Evolutionary conservation across 2,329 filamentous ascomycete species (phyloP).

Genomic region (Aspergillus amoenus): DNA sequence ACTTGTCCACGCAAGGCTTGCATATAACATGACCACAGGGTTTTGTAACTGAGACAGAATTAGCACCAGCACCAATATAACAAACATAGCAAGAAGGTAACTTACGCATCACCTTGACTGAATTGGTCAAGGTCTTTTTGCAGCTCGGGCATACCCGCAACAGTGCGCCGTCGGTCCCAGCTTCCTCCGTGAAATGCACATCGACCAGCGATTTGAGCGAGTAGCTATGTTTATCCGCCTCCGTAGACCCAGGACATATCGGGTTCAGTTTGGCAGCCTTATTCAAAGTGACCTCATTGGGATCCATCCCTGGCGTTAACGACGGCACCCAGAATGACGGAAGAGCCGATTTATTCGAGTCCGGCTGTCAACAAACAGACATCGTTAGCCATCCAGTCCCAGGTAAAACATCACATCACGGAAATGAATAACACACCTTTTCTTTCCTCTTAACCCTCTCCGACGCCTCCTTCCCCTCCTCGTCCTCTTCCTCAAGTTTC

Average conservation of each 20-base stretch:
- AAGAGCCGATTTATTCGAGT: constrained; percentile 65
- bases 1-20: constrained; percentile 77
- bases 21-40: constrained; percentile 92
- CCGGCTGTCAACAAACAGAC: constrained; percentile 28
- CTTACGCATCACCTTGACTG: constrained; percentile 70
- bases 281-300: constrained; percentile 55
- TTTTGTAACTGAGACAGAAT: constrained; percentile 60
- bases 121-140: constrained; percentile 77
- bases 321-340: constrained; percentile 94
- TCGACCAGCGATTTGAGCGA: constrained; percentile 75
- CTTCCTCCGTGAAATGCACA: constrained; percentile 75
- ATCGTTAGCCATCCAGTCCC: background rate
- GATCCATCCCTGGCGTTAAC: constrained; percentile 67
- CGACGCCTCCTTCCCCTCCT: constrained; percentile 26
- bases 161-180: constrained; percentile 48
- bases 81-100: constrained; percentile 1
- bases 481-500: constrained; percentile 25
- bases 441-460: constrained; percentile 51
- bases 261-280: constrained; percentile 67
- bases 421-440: background rate
- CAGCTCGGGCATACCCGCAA: constrained; percentile 76
- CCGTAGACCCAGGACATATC: constrained; percentile 71
- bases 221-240: constrained; percentile 67
- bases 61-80: background rate
- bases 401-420: background rate